Evolutionary conservation across 2,329 filamentous ascomycete genomes (phyloP).

Genomic region (Zymoseptoria pseudotritici): DNA sequence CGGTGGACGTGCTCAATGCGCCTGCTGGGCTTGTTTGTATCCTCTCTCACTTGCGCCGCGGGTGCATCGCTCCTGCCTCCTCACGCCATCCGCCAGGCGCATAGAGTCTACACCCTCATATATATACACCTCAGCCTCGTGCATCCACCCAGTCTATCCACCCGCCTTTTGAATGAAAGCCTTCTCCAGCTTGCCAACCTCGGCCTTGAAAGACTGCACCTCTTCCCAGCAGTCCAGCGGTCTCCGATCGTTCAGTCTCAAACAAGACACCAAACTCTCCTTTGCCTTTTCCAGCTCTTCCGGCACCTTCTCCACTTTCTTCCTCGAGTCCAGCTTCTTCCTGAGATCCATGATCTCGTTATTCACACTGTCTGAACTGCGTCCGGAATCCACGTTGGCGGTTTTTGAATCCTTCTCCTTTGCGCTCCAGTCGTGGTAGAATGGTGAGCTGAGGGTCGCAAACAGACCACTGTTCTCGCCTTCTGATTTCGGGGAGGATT

Average conservation of each 20-base stretch:
- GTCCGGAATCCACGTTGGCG: constrained; percentile 35
- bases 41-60: not conserved
- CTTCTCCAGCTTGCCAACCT: constrained; percentile 80
- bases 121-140: constrained; percentile 1
- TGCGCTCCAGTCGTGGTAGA: constrained; percentile 31
- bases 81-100: not conserved
- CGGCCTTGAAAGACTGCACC: constrained; percentile 81
- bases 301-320: constrained; percentile 58
- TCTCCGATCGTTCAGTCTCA: constrained; percentile 75
- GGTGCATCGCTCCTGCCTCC: not conserved
- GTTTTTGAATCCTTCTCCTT: constrained; percentile 30
- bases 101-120: constrained; percentile 1
- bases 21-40: not conserved
- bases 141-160: constrained; percentile 23
- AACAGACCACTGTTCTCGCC: constrained; percentile 22
- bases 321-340: constrained; percentile 44
- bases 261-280: constrained; percentile 67
- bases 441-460: constrained; percentile 28
- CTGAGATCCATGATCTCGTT: constrained; percentile 52
- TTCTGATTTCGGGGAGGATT: constrained; percentile 12
- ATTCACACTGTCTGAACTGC: constrained; percentile 47
- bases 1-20: not conserved
- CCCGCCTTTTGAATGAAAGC: constrained; percentile 80
- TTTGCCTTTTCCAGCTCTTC: constrained; percentile 67
- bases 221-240: constrained; percentile 93